These are phyloP conservation scores for Cupressus sempervirens DNA, from an alignment of 75 land plant species.

Conservation along the genomic window DNA sequence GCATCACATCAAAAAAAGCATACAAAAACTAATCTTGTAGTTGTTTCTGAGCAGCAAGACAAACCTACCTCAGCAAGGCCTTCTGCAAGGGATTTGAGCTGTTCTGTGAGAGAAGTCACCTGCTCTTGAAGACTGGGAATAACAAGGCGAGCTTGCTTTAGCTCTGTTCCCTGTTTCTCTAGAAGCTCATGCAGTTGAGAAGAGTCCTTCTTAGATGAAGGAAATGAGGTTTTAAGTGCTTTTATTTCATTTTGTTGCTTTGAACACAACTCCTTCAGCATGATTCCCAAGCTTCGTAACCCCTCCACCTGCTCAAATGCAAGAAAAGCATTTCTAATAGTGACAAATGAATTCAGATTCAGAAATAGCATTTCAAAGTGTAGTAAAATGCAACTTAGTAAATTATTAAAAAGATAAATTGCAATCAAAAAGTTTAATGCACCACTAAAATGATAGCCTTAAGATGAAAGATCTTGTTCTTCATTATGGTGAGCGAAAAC, in stretches of 20 bases:
- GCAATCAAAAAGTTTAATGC: not conserved
- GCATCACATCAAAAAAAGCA: not conserved
- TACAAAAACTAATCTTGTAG: not conserved
- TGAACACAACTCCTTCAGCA: slow-evolving; percentile 66
- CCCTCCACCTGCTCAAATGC: slow-evolving; percentile 46
- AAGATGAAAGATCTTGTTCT: not conserved
- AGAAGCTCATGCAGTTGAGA: slow-evolving; percentile 44
- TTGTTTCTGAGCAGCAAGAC: not conserved
- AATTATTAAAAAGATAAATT: not conserved
- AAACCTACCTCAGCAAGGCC: slow-evolving; percentile 66
- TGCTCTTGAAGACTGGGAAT: slow-evolving; percentile 64
- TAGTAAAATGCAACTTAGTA: not conserved
- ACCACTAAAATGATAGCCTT: not conserved
- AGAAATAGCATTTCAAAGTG: not conserved
- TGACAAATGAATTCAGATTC: not conserved
- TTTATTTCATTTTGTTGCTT: slow-evolving; percentile 71
- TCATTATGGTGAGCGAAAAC: not conserved
- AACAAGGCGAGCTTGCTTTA: slow-evolving; percentile 47
- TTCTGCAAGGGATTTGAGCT: slow-evolving; percentile 50
- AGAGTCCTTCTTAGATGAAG: slow-evolving; percentile 47
- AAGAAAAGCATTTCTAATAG: not conserved
- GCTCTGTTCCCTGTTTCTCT: slow-evolving; percentile 54
- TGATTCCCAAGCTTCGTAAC: slow-evolving; percentile 19
- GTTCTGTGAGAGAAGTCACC: slow-evolving; percentile 58
- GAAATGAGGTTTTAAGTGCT: slow-evolving; percentile 43